Conservation (phyloP, 2,329 filamentous ascomycete species). For the Penicillium sclerotigenum region DNA sequence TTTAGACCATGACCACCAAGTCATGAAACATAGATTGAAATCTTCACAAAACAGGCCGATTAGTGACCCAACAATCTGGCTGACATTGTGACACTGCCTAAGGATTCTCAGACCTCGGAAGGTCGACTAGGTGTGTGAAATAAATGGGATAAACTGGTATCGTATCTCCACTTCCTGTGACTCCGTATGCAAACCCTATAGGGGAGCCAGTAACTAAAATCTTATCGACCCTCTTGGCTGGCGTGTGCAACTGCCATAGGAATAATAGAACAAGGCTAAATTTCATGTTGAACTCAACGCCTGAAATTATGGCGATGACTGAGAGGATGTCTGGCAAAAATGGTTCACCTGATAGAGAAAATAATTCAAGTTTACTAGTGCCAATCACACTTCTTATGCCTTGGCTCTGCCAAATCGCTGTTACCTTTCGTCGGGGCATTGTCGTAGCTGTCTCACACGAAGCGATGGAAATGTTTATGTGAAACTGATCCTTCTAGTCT, state of each 20-base stretch:
- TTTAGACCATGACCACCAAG: too few relatives aligned
- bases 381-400: neutral
- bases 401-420: neutral
- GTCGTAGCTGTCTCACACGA: neutral
- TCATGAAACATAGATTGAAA: too few relatives aligned
- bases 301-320: neutral
- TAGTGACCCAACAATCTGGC: too few relatives aligned
- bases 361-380: neutral
- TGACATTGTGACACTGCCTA: too few relatives aligned
- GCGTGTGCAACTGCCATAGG: neutral
- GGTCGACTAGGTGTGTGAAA: neutral
- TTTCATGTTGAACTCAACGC: neutral
- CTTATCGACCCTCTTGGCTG: neutral
- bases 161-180: neutral
- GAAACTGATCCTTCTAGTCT: neutral
- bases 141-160: neutral
- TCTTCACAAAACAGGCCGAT: too few relatives aligned
- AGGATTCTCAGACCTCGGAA: neutral
- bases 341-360: neutral
- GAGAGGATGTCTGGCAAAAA: neutral
- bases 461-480: neutral
- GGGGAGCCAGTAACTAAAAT: too few relatives aligned
- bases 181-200: too few relatives aligned
- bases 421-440: neutral
- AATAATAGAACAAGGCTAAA: neutral